Conservation (phyloP, 2,329 filamentous ascomycete genomes). For the Thielaviopsis populi region DNA sequence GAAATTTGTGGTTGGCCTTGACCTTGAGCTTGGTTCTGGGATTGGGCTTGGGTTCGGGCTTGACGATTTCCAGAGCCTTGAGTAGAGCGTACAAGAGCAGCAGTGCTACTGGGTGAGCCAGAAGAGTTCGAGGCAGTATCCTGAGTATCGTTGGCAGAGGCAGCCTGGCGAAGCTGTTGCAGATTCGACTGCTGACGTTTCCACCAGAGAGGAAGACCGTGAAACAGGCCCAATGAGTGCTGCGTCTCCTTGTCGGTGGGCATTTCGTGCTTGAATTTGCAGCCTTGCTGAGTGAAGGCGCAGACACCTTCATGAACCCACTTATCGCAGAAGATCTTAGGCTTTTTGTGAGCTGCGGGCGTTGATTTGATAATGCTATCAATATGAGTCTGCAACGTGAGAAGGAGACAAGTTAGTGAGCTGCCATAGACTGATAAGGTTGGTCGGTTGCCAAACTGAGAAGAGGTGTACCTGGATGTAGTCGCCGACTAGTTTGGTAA, state of each 20-base stretch:
- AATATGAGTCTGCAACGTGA: background rate
- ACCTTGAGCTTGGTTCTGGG: background rate
- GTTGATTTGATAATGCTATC: background rate
- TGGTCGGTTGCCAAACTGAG: background rate
- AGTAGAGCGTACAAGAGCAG: background rate
- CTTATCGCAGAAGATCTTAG: conserved; percentile 71
- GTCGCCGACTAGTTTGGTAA: background rate
- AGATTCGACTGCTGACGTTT: conserved; percentile 24
- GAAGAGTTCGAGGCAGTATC: background rate
- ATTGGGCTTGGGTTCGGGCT: background rate
- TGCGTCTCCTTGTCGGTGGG: conserved; percentile 53
- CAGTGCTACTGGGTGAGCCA: background rate
- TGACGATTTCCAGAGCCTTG: background rate
- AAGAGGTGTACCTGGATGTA: background rate
- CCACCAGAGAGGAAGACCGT: conserved; percentile 47
- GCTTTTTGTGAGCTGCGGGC: conserved; percentile 23
- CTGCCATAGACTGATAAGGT: background rate
- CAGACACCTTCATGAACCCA: conserved; percentile 81
- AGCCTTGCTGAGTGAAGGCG: conserved; percentile 72
- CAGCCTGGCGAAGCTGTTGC: conserved; percentile 5
- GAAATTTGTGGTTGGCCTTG: background rate
- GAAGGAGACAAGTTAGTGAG: conserved; percentile 1
- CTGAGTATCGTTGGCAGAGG: background rate
- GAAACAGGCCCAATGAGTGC: conserved; percentile 53
- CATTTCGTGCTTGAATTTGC: conserved; percentile 85